phyloP scores from a whole-genome alignment of 192 early-diverging fungal species.

The Globomyces pollinis-pini region DNA sequence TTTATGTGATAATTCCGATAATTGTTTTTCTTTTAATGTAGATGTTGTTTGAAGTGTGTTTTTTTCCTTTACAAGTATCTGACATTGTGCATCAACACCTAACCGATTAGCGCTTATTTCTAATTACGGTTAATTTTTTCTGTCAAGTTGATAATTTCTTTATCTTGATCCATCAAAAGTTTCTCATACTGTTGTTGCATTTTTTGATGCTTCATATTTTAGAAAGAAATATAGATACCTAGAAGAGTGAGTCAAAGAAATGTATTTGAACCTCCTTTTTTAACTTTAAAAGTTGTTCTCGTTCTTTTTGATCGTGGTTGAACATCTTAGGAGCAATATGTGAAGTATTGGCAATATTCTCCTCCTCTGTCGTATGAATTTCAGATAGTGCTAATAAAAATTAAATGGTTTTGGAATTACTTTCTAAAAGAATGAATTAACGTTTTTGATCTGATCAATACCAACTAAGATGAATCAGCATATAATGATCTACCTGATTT shows the following conservation, averaged over 20 bases:
- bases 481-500: too few species aligned
- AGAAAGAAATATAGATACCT: too few species aligned
- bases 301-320: not conserved
- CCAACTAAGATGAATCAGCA: too few species aligned
- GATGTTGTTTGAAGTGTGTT: constrained; percentile 8
- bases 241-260: too few species aligned
- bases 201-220: not conserved
- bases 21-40: constrained; percentile 14
- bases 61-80: constrained; percentile 18
- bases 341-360: not conserved
- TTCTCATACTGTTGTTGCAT: not conserved
- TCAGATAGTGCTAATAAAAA: too few species aligned
- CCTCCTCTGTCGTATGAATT: not conserved
- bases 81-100: constrained; percentile 6
- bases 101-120: not conserved
- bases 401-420: too few species aligned
- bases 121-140: not conserved
- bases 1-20: constrained; percentile 9
- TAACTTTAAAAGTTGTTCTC: constrained; percentile 13
- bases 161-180: not conserved
- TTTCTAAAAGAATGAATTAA: too few species aligned
- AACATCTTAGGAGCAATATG: too few species aligned
- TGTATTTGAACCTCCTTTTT: constrained; percentile 18
- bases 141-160: not conserved
- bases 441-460: too few species aligned